phyloP scores from a whole-genome alignment of 768 basidiomycete species.

The Mycena filopes region DNA sequence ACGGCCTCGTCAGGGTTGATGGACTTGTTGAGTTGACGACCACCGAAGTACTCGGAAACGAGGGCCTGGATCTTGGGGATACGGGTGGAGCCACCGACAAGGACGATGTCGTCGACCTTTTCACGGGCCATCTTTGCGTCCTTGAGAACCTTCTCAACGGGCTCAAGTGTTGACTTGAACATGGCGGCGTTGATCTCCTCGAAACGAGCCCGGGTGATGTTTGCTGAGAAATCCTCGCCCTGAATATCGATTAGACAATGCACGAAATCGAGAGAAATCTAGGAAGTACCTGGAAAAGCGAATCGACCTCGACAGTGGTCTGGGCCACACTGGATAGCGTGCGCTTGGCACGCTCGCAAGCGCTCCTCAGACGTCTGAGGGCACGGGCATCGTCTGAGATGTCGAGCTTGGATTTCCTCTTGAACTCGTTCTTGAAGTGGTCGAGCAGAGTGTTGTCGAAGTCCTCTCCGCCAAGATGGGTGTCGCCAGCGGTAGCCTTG shows the following conservation, averaged over 20 bases:
- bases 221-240: constrained; percentile 98
- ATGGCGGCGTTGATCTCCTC: constrained; percentile 97
- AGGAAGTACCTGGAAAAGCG: constrained; percentile 84
- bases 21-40: constrained; percentile 98
- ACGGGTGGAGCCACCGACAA: constrained; percentile 99
- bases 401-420: constrained; percentile 96
- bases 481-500: constrained; percentile 99
- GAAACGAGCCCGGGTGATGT: constrained; percentile 99
- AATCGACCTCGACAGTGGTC: constrained; percentile 99
- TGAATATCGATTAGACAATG: constrained; percentile 42
- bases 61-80: constrained; percentile 99
- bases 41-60: constrained; percentile 98
- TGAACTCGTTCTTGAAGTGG: constrained; percentile 99
- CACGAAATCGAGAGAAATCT: not conserved
- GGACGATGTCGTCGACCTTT: constrained; percentile 99
- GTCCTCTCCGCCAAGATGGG: constrained; percentile 99
- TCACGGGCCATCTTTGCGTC: constrained; percentile 98
- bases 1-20: constrained; percentile 99
- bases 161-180: constrained; percentile 98
- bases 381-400: constrained; percentile 98
- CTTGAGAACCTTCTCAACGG: constrained; percentile 98
- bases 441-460: constrained; percentile 99
- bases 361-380: constrained; percentile 92
- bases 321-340: constrained; percentile 98
- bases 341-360: constrained; percentile 99